Conservation (phyloP, 257 asterid species). For the Catharanthus roseus region DNA sequence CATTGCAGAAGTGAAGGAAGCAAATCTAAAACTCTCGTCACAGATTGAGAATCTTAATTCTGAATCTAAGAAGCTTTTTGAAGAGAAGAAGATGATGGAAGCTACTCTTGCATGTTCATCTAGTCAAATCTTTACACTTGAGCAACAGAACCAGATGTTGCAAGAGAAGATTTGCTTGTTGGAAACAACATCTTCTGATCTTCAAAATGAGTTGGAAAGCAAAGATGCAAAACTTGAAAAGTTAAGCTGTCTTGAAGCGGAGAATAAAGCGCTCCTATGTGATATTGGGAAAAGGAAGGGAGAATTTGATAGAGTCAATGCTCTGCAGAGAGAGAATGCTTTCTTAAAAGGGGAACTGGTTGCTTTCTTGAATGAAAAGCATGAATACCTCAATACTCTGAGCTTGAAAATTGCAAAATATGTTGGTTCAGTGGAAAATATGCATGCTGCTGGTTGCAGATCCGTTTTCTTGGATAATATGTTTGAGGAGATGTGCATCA, state of each 20-base stretch:
- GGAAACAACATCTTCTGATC: slow-evolving; percentile 37
- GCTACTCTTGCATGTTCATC: slow-evolving; percentile 52
- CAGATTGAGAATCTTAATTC: slow-evolving; percentile 38
- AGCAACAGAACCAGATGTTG: slow-evolving; percentile 42
- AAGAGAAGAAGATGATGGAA: slow-evolving; percentile 49
- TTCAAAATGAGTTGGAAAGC: slow-evolving; percentile 42
- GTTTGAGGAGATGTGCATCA: slow-evolving; percentile 38
- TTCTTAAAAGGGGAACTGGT: slow-evolving; percentile 46
- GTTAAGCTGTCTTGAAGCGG: slow-evolving; percentile 48
- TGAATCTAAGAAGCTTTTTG: slow-evolving; percentile 35
- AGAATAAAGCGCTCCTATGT: slow-evolving; percentile 37
- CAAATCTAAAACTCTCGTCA: slow-evolving; percentile 25
- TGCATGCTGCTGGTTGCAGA: slow-evolving; percentile 33
- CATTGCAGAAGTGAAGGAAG: slow-evolving; percentile 29
- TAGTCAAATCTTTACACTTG: slow-evolving; percentile 39
- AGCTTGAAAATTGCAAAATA: slow-evolving; percentile 28
- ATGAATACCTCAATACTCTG: slow-evolving; percentile 22
- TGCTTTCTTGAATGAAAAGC: slow-evolving; percentile 27
- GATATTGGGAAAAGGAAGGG: slow-evolving; percentile 37
- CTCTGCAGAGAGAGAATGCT: slow-evolving; percentile 38
- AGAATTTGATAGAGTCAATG: slow-evolving; percentile 30
- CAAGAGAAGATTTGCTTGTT: slow-evolving; percentile 34
- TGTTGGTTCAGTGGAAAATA: slow-evolving; percentile 20
- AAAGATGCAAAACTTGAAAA: slow-evolving; percentile 44
- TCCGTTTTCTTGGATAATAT: slow-evolving; percentile 31